These are phyloP conservation scores for Isatis tinctoria DNA, from an alignment of 345 rosid genomes.

Conservation along the genomic window DNA sequence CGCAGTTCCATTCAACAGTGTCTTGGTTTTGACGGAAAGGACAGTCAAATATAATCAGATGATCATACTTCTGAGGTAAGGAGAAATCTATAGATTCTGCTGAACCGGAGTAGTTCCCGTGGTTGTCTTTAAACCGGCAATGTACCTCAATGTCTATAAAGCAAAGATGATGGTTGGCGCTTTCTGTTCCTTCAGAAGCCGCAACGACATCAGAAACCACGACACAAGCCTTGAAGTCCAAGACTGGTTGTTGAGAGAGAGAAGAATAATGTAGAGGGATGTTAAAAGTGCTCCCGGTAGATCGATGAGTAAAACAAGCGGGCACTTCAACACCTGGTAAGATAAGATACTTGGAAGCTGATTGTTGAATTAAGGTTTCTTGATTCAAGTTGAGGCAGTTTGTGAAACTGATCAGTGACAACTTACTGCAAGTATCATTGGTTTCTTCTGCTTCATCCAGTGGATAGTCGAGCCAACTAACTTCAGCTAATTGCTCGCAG, in stretches of 20 bases:
- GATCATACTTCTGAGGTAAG: slow-evolving; percentile 1
- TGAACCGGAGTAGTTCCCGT: slow-evolving; percentile 5
- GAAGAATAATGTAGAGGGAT: neutral
- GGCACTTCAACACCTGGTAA: slow-evolving; percentile 16
- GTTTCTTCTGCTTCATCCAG: neutral
- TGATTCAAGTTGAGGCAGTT: neutral
- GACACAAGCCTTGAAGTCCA: slow-evolving; percentile 21
- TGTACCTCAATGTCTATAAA: slow-evolving; percentile 18
- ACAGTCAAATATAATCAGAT: slow-evolving; percentile 14
- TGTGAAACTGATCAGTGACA: slow-evolving; percentile 9
- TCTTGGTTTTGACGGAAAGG: neutral
- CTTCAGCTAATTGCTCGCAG: neutral
- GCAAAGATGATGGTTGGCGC: neutral
- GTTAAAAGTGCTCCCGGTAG: neutral
- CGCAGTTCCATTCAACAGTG: neutral
- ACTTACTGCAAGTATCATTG: neutral
- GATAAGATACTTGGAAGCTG: neutral
- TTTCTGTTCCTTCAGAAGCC: neutral
- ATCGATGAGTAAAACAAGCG: neutral
- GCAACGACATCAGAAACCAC: slow-evolving; percentile 13
- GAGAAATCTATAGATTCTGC: neutral
- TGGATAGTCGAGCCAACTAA: neutral
- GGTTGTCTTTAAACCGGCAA: slow-evolving; percentile 1
- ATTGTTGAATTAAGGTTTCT: slow-evolving; percentile 1
- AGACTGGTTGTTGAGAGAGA: neutral